Evolutionary conservation across 805 yeast species (phyloP).

Genomic region (Saturnispora kantuleensis): DNA sequence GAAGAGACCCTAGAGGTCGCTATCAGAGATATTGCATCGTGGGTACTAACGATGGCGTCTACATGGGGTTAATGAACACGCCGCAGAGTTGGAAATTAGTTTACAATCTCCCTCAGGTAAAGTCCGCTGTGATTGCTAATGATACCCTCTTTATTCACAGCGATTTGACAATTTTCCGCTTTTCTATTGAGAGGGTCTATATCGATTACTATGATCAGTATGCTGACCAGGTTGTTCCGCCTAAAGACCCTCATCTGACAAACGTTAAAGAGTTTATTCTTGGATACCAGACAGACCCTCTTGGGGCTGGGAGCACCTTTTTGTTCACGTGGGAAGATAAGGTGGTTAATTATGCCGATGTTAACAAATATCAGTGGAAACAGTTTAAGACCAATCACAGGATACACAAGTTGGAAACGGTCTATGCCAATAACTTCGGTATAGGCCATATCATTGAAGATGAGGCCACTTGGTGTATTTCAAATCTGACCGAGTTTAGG

Average conservation of each 20-base stretch:
- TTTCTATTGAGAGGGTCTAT: slow-evolving; percentile 52
- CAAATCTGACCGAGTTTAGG: slow-evolving; percentile 22
- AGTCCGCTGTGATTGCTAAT: slow-evolving; percentile 51
- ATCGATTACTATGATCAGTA: slow-evolving; percentile 41
- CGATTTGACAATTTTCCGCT: slow-evolving; percentile 44
- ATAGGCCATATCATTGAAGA: slow-evolving; percentile 20
- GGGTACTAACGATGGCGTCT: slow-evolving; percentile 60
- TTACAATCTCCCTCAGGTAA: slow-evolving; percentile 40
- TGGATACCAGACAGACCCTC: slow-evolving; percentile 60
- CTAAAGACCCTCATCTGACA: slow-evolving; percentile 25
- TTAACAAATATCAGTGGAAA: slow-evolving; percentile 23
- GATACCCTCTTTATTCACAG: slow-evolving; percentile 51
- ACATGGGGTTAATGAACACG: slow-evolving; percentile 34
- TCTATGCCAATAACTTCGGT: slow-evolving; percentile 23
- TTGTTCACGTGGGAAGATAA: slow-evolving; percentile 46
- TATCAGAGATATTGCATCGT: slow-evolving; percentile 33
- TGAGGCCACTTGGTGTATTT: slow-evolving; percentile 22
- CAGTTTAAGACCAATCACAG: slow-evolving; percentile 22
- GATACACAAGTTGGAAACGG: slow-evolving; percentile 18
- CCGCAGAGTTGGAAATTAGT: slow-evolving; percentile 49
- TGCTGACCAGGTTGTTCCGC: slow-evolving; percentile 25
- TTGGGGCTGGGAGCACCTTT: slow-evolving; percentile 26
- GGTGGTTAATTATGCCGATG: slow-evolving; percentile 27
- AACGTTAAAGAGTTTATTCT: slow-evolving; percentile 52
- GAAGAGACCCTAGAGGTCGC: not conserved